These are phyloP conservation scores for Agrocybe chaxingu DNA, from an alignment of 768 basidiomycete genomes.

Conservation along the genomic window DNA sequence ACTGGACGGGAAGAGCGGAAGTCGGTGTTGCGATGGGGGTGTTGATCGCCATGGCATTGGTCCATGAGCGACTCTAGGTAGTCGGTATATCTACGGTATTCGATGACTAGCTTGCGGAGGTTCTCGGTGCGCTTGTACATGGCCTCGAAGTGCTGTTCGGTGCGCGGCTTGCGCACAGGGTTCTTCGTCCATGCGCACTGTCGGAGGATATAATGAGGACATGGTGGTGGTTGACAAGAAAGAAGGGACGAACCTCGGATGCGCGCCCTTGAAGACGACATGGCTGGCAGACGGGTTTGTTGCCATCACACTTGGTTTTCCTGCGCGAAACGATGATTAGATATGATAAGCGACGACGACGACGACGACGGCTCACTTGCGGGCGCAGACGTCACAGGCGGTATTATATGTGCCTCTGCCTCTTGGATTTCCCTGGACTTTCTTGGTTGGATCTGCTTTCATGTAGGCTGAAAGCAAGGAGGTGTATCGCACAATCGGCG, in stretches of 20 bases:
- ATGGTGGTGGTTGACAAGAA: background rate
- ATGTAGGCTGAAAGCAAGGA: conserved; percentile 4
- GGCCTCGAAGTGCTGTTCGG: conserved; percentile 44
- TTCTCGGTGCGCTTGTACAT: conserved; percentile 38
- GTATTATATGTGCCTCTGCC: conserved; percentile 22
- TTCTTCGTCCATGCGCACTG: conserved; percentile 46
- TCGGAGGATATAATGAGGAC: background rate
- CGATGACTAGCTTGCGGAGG: conserved; percentile 32
- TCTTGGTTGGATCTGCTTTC: conserved; percentile 16
- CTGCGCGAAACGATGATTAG: conserved; percentile 19
- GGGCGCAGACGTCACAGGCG: conserved; percentile 22
- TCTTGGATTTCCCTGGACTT: conserved; percentile 13
- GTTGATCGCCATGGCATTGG: conserved; percentile 35
- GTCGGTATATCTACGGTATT: conserved; percentile 36
- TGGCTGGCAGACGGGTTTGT: conserved; percentile 39
- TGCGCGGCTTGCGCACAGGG: conserved; percentile 36
- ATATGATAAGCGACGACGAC: conserved; percentile 8
- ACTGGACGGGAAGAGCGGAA: conserved; percentile 20
- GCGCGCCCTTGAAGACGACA: conserved; percentile 35
- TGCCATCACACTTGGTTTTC: conserved; percentile 46
- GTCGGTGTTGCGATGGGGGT: conserved; percentile 11
- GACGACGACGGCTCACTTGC: conserved; percentile 30
- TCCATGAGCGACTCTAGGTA: conserved; percentile 41
- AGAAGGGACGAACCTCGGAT: conserved; percentile 29
- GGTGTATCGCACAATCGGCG: no score